A percentile compares a stretch with the other conserved stretches of the same genome.
Evolutionary conservation across 148 eudicot genomes (phyloP).

Genomic region (Persicaria maculosa): DNA sequence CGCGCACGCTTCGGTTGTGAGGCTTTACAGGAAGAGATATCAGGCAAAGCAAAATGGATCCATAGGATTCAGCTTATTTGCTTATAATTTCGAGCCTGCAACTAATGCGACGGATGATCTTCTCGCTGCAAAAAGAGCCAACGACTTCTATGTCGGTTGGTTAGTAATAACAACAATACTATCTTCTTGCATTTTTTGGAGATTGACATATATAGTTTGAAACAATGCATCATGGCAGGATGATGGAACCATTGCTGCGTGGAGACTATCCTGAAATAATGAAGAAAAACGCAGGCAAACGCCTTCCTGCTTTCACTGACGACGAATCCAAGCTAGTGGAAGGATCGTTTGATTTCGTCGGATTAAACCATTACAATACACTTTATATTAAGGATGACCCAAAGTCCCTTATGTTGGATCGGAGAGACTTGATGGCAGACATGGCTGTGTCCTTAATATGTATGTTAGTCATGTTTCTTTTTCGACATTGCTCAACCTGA

Average conservation of each 20-base stretch:
- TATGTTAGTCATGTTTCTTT: constrained; percentile 18
- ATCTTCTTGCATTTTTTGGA: neutral
- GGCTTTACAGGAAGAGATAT: constrained; percentile 38
- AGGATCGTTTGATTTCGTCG: constrained; percentile 57
- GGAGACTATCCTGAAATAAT: constrained; percentile 57
- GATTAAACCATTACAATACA: constrained; percentile 42
- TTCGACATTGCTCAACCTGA: too few species aligned
- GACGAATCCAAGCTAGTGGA: constrained; percentile 37
- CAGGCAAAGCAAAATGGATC: constrained; percentile 54
- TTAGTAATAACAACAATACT: constrained; percentile 19
- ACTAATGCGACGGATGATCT: constrained; percentile 36
- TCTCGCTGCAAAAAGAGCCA: constrained; percentile 41
- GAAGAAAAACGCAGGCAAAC: constrained; percentile 32
- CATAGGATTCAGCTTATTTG: constrained; percentile 40
- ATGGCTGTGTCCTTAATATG: constrained; percentile 26
- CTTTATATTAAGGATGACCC: constrained; percentile 29
- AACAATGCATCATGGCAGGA: constrained; percentile 28
- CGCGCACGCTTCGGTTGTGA: constrained; percentile 54
- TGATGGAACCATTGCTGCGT: constrained; percentile 40
- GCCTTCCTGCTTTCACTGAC: constrained; percentile 41
- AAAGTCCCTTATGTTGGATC: constrained; percentile 13
- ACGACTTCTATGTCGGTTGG: constrained; percentile 51
- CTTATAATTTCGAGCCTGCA: constrained; percentile 26
- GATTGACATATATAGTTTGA: neutral
- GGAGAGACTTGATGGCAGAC: constrained; percentile 37